Base-by-base conservation (phyloP, 2,329 filamentous ascomycete species). In the Botrytis aclada region DNA sequence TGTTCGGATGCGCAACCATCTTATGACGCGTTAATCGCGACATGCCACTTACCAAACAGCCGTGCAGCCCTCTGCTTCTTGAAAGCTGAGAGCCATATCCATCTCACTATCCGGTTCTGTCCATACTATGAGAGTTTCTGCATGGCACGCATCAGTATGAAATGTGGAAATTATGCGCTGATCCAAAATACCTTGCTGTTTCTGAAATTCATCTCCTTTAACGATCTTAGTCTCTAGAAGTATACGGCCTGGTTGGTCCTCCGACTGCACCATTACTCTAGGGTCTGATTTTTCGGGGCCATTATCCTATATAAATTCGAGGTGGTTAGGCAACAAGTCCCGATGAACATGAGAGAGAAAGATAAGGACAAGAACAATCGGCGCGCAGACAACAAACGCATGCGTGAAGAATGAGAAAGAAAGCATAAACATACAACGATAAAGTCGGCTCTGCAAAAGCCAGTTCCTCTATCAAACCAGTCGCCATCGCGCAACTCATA, bases 401-500 rank as follows among this genome's bases (percentile, higher is more conserved):
- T 39, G 45, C 14, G 10, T 72, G 69, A 60, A 69, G 69, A 56
- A n/a, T 65, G 62, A 71, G 63, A 32, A 62, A n/a, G 32, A 39
- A 37, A 12, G 58, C 51, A 18, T 32, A 32, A 58, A 77, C 80
- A 62, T 79, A 81, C 80, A 65, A 77, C 76, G 39, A 77, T 71
- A 65, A 78, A 81, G 8, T 74, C 72, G 65, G 95, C 94, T 74
- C 90, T 93, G 83, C 96, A 98, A 83, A 98, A 98, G 75, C 96
- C 96, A 65, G 96, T 99, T 76, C 96, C 96, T 80, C 95, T 89
- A 84, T 99, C 96, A 82, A 95, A 98, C 96, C 96, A 99, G 89
- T 98, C 96, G 87, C 97, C 97, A 84, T 97, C 94, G 83, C 93
- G 94, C 80, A 99, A 88, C 86, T 98, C 96, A 84, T 99, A 99